These are phyloP conservation scores for Helminthosporium solani DNA, from an alignment of 2,329 filamentous ascomycete genomes.

Conservation along the genomic window DNA sequence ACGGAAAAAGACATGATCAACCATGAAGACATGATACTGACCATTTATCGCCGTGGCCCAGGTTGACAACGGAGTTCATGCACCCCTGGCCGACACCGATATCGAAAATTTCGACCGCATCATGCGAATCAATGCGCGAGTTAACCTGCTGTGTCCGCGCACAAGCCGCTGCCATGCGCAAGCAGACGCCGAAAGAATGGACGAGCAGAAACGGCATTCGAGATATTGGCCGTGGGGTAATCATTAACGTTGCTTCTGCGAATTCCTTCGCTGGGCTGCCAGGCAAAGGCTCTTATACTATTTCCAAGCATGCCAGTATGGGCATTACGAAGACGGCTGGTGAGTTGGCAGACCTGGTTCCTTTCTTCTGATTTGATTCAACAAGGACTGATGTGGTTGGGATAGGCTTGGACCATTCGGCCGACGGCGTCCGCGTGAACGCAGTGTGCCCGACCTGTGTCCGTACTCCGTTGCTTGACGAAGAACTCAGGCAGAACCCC, in stretches of 20 bases:
- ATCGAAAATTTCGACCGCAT: conserved; percentile 13
- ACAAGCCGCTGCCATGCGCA: conserved; percentile 50
- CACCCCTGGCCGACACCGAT: conserved; percentile 9
- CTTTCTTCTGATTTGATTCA: background rate
- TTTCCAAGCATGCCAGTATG: conserved; percentile 34
- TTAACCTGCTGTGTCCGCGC: conserved; percentile 33
- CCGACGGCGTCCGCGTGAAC: conserved; percentile 12
- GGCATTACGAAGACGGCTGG: conserved; percentile 30
- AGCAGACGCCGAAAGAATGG: conserved; percentile 35
- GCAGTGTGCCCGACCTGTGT: conserved; percentile 15
- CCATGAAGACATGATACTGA: no score
- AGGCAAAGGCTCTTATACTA: conserved; percentile 18
- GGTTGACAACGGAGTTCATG: conserved; percentile 10
- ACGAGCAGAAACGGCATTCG: conserved; percentile 6
- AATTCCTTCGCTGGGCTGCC: conserved; percentile 16
- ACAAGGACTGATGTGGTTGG: background rate
- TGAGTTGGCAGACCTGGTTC: background rate
- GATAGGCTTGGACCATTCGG: conserved; percentile 19
- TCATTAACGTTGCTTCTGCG: conserved; percentile 19
- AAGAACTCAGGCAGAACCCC: conserved; percentile 7
- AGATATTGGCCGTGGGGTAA: conserved; percentile 14
- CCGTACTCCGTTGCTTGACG: conserved; percentile 12
- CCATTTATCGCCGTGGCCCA: no score
- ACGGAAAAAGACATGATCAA: no score
- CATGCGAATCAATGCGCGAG: conserved; percentile 10